A percentile compares a stretch with the other conserved stretches of the same genome.
Evolutionary conservation across 306 rosid species (phyloP).

Genomic region (Inga leiocalycina): DNA sequence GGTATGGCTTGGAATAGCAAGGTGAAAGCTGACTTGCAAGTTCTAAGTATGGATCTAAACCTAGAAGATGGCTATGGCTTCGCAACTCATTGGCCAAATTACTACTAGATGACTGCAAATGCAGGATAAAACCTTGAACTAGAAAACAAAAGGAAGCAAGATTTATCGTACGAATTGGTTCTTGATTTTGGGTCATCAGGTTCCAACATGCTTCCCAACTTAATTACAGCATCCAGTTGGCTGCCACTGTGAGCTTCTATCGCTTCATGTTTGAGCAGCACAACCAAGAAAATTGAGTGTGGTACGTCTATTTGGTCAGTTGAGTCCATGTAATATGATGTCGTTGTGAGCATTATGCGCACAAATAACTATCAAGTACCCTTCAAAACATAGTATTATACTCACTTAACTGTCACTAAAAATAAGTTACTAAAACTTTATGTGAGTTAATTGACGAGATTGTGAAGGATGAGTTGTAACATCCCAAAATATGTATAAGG

Average conservation of each 20-base stretch:
- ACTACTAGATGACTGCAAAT: background rate
- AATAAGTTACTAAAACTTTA: too few species aligned
- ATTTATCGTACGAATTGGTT: background rate
- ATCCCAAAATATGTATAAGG: too few species aligned
- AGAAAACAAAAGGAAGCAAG: background rate
- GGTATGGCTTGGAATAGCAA: background rate
- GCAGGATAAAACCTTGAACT: background rate
- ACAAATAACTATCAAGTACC: background rate
- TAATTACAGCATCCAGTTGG: background rate
- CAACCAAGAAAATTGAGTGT: background rate
- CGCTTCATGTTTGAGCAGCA: background rate
- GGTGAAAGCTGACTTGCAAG: background rate
- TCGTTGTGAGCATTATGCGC: background rate
- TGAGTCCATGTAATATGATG: background rate
- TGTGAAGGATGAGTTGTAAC: background rate
- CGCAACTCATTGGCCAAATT: background rate
- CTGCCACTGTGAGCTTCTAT: background rate
- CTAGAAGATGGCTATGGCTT: background rate
- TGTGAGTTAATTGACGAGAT: background rate
- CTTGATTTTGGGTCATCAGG: background rate
- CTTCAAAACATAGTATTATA: background rate
- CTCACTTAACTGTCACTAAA: too few species aligned
- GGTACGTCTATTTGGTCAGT: background rate
- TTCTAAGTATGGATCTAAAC: background rate
- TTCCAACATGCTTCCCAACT: background rate